Conservation (phyloP, 139 green algal genomes). For the Chlamydomonas schloesseri region DNA sequence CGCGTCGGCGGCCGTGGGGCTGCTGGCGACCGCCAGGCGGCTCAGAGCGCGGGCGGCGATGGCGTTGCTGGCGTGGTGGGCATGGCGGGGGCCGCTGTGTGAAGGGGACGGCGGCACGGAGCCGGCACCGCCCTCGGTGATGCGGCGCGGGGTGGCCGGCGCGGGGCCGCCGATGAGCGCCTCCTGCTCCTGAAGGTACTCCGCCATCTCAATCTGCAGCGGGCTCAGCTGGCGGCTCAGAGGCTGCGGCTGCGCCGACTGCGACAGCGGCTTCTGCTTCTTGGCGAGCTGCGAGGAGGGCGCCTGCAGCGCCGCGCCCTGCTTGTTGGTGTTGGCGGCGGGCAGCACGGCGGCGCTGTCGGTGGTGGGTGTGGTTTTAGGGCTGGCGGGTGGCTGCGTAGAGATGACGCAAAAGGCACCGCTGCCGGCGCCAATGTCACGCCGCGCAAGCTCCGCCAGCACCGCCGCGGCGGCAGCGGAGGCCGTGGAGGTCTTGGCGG, state of each 20-base stretch:
- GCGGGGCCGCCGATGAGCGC: neutral
- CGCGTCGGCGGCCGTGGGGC: too few relatives aligned
- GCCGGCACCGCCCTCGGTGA: neutral
- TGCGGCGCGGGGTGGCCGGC: neutral
- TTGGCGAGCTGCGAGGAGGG: too few relatives aligned
- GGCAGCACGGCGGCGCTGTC: too few relatives aligned
- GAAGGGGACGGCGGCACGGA: too few relatives aligned
- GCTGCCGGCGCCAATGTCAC: neutral
- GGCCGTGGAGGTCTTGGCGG: neutral
- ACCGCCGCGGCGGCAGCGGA: neutral
- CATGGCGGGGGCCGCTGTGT: neutral
- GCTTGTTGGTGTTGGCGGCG: too few relatives aligned
- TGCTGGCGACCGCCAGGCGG: neutral
- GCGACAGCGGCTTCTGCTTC: too few relatives aligned
- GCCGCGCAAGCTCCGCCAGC: neutral
- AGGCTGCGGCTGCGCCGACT: too few relatives aligned
- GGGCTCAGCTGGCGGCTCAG: too few relatives aligned
- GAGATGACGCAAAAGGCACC: conserved; percentile 20
- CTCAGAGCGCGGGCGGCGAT: neutral
- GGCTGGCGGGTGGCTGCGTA: neutral
- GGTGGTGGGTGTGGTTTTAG: neutral
- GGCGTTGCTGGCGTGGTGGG: neutral
- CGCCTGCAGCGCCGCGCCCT: too few relatives aligned
- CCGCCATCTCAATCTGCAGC: neutral
- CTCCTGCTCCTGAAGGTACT: neutral